phyloP scores from a whole-genome alignment of 106 monocot species.

The Dendrobium chrysotoxum region DNA sequence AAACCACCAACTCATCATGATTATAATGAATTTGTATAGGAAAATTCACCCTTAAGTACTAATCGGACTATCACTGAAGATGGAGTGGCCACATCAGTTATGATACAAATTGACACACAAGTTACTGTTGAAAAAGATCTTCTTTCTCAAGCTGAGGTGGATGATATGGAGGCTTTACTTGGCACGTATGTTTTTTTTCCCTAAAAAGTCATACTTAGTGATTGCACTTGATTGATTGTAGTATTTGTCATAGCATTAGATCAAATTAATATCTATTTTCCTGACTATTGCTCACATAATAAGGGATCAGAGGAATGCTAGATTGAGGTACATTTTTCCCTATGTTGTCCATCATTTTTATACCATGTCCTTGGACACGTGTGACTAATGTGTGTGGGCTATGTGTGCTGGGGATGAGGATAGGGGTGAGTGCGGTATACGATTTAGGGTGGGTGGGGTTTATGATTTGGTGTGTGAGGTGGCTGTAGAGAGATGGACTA shows the following conservation, averaged over 20 bases:
- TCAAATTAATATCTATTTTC: not conserved
- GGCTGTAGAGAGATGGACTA: no score
- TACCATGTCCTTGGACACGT: not conserved
- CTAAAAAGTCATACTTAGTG: not conserved
- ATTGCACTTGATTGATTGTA: not conserved
- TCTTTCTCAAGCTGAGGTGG: constrained; percentile 90
- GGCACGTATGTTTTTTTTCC: constrained; percentile 51
- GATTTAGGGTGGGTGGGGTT: not conserved
- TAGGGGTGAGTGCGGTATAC: not conserved
- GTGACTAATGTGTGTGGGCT: not conserved
- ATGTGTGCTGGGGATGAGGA: not conserved
- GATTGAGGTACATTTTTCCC: no score
- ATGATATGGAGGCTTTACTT: constrained; percentile 95
- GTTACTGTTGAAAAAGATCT: constrained; percentile 88
- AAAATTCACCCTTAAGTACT: constrained; percentile 55
- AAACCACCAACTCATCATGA: not conserved
- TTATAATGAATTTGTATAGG: constrained; percentile 30
- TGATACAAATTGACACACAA: constrained; percentile 50
- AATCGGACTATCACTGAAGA: constrained; percentile 38
- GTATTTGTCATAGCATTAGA: not conserved
- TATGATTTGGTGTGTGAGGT: no score
- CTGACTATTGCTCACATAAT: not conserved
- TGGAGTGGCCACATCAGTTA: constrained; percentile 44
- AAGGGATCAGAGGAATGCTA: no score
- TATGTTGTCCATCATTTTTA: not conserved